Conservation (phyloP, 1,139 yeast genomes). For the Pichia sp. region DNA sequence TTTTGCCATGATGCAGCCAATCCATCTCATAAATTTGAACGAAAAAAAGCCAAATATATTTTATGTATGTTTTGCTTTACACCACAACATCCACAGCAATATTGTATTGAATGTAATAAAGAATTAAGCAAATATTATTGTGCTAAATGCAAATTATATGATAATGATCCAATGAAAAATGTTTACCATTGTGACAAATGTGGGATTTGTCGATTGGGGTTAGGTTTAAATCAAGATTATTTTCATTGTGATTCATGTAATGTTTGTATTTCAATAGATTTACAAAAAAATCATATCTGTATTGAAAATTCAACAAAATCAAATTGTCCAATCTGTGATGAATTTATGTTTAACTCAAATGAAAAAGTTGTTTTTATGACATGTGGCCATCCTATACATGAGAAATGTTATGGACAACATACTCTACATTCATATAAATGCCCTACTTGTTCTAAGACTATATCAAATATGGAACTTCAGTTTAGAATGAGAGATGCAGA, state of each 20-base stretch:
- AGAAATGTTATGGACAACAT: conserved; percentile 72
- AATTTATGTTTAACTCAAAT: conserved; percentile 82
- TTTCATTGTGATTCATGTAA: conserved; percentile 90
- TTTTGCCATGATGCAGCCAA: conserved; percentile 72
- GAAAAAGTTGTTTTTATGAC: conserved; percentile 84
- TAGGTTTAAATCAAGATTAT: conserved; percentile 81
- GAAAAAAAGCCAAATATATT: conserved; percentile 60
- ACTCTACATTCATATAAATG: conserved; percentile 80
- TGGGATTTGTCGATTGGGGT: conserved; percentile 86
- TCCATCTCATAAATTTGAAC: conserved; percentile 54
- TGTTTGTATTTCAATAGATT: conserved; percentile 77
- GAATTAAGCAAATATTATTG: conserved; percentile 76
- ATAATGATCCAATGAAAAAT: conserved; percentile 71
- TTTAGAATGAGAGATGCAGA: conserved; percentile 83
- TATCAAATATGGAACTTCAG: conserved; percentile 81
- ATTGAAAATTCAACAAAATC: conserved; percentile 84
- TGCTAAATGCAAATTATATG: conserved; percentile 70
- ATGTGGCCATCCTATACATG: conserved; percentile 94
- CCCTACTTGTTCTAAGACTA: conserved; percentile 81
- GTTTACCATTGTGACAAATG: conserved; percentile 91
- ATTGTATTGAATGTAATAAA: conserved; percentile 60
- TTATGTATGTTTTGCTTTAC: conserved; percentile 76
- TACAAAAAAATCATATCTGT: conserved; percentile 74
- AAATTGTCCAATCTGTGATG: conserved; percentile 90
- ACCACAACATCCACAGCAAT: conserved; percentile 67